A percentile compares a stretch with the other conserved stretches of the same genome.
phyloP scores from a whole-genome alignment of 495 filamentous ascomycete genomes.

The Xeromyces bisporus region DNA sequence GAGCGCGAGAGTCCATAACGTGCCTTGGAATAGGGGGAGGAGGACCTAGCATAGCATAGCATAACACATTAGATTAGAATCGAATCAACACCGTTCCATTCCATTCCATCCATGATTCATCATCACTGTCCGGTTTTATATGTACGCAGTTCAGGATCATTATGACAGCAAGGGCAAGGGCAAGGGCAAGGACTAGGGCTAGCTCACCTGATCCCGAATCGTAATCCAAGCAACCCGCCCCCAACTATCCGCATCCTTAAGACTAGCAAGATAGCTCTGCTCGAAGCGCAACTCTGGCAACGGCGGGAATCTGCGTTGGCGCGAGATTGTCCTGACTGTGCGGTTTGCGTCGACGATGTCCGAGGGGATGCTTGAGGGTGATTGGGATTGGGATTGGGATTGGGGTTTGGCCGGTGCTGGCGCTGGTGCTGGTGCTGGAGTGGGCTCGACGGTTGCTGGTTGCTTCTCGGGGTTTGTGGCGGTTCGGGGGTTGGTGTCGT shows the following conservation, averaged over 20 bases:
- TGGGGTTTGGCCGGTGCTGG: no score
- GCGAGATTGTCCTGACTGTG: constrained; percentile 34
- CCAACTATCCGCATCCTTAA: constrained; percentile 59
- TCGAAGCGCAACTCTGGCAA: constrained; percentile 90
- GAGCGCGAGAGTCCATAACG: constrained; percentile 64
- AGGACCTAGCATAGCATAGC: constrained; percentile 50
- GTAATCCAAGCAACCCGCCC: constrained; percentile 71
- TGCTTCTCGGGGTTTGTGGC: constrained; percentile 47
- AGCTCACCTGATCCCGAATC: constrained; percentile 60
- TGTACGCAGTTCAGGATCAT: no score
- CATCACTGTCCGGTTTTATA: neutral
- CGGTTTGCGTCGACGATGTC: constrained; percentile 33
- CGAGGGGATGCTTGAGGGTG: constrained; percentile 27
- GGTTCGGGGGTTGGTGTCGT: constrained; percentile 71
- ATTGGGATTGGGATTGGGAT: no score
- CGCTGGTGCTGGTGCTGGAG: no score
- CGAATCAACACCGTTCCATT: neutral
- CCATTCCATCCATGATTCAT: neutral
- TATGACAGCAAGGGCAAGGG: no score
- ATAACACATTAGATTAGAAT: no score
- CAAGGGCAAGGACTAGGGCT: neutral
- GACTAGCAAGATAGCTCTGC: constrained; percentile 85
- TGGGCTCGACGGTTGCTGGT: constrained; percentile 29
- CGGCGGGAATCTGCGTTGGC: constrained; percentile 51
- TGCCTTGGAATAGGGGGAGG: constrained; percentile 67